Evolutionary conservation across 2,329 filamentous ascomycete species (phyloP).

Genomic region (Calonectria ilicicola): DNA sequence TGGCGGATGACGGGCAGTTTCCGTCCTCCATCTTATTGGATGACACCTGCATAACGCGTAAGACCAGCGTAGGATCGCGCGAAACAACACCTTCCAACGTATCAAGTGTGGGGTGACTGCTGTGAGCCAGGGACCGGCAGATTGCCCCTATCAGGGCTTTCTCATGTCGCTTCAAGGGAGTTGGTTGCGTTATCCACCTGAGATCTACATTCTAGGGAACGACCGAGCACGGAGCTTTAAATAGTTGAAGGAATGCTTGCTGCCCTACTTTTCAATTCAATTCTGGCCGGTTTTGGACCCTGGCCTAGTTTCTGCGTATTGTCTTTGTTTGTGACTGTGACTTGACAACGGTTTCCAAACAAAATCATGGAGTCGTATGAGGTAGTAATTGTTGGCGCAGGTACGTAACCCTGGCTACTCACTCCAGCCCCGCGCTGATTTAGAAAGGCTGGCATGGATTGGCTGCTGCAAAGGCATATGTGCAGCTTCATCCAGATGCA

Average conservation of each 20-base stretch:
- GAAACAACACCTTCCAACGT: neutral
- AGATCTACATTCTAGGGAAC: neutral
- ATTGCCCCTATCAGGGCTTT: neutral
- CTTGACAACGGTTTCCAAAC: too few relatives aligned
- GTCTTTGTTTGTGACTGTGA: too few relatives aligned
- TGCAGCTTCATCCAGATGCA: conserved; percentile 59
- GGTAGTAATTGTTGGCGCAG: conserved; percentile 39
- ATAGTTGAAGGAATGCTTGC: neutral
- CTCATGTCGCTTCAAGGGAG: neutral
- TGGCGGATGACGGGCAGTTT: neutral
- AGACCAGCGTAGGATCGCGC: neutral
- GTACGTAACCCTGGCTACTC: conserved; percentile 13
- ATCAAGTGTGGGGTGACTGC: neutral
- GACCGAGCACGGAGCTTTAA: neutral
- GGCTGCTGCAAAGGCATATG: conserved; percentile 63
- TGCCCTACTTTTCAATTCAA: neutral
- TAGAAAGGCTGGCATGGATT: conserved; percentile 63
- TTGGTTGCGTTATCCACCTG: neutral
- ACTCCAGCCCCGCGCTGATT: neutral
- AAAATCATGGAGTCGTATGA: conserved; percentile 34
- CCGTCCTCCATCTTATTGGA: neutral
- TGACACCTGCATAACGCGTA: neutral
- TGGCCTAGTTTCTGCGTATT: neutral
- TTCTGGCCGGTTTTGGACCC: neutral
- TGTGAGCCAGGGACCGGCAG: neutral